phyloP scores from a whole-genome alignment of 768 basidiomycete genomes.

The Lepiota venenata region DNA sequence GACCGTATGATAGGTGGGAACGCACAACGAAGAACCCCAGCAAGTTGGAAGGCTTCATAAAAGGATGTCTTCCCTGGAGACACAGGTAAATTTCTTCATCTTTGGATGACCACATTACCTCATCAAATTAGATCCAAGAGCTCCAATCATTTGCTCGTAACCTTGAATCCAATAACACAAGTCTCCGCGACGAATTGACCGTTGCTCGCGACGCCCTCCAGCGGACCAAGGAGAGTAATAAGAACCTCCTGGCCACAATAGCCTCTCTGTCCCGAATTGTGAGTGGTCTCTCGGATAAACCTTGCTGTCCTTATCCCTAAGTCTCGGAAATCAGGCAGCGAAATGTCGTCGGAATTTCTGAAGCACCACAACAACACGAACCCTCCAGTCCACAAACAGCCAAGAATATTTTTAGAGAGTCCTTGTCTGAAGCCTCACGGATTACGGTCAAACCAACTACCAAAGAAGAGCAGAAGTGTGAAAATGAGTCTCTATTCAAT shows the following conservation, averaged over 20 bases:
- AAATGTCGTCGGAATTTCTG: slow-evolving; percentile 5
- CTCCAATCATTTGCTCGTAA: slow-evolving; percentile 17
- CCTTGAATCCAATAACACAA: slow-evolving; percentile 19
- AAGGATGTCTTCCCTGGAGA: slow-evolving; percentile 12
- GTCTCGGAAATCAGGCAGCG: slow-evolving; percentile 5
- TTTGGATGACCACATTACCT: background rate
- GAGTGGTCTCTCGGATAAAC: slow-evolving; percentile 6
- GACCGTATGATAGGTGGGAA: background rate
- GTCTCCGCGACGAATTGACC: slow-evolving; percentile 20
- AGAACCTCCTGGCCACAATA: slow-evolving; percentile 23
- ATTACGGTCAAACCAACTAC: background rate
- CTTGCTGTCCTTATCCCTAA: background rate
- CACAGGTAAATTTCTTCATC: slow-evolving; percentile 6
- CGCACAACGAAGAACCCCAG: background rate
- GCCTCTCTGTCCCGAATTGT: slow-evolving; percentile 25
- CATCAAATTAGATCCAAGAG: slow-evolving; percentile 18
- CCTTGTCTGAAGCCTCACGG: background rate
- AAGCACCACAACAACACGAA: background rate
- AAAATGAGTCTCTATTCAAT: slow-evolving; percentile 8
- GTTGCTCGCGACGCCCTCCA: slow-evolving; percentile 22
- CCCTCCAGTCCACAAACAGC: background rate
- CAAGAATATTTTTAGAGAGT: background rate
- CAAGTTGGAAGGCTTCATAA: slow-evolving; percentile 5
- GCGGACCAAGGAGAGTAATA: slow-evolving; percentile 25
- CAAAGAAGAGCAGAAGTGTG: background rate